These are phyloP conservation scores for Zalaria obscura DNA, from an alignment of 2,329 filamentous ascomycete species.

Conservation along the genomic window DNA sequence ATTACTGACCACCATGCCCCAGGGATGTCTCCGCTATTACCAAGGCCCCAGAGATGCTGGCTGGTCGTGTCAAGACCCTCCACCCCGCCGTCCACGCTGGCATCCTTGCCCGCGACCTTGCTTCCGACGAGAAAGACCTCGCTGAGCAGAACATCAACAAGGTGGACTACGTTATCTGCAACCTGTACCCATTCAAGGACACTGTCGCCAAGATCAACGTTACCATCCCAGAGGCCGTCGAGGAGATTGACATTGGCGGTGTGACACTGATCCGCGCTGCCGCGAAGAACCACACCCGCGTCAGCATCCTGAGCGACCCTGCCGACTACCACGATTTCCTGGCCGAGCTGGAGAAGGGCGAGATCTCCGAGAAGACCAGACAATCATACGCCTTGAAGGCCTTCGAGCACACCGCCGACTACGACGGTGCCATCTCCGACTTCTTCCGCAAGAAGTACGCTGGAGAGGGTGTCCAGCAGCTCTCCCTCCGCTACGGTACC, in stretches of 20 bases:
- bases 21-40: constrained; percentile 97
- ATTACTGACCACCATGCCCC: not conserved
- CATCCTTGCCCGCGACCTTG: constrained; percentile 87
- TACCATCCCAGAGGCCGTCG: constrained; percentile 88
- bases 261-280: constrained; percentile 93
- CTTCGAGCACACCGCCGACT: constrained; percentile 95
- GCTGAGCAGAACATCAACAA: constrained; percentile 90
- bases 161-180: constrained; percentile 91
- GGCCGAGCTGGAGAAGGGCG: constrained; percentile 72
- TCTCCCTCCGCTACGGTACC: constrained; percentile 81
- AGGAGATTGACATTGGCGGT: constrained; percentile 97
- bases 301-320: constrained; percentile 92
- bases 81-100: constrained; percentile 66
- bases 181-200: constrained; percentile 98
- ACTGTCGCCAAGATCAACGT: constrained; percentile 95
- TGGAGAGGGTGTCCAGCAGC: constrained; percentile 65
- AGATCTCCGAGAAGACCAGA: constrained; percentile 72
- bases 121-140: constrained; percentile 92
- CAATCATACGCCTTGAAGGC: constrained; percentile 91
- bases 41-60: constrained; percentile 86
- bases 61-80: constrained; percentile 84
- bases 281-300: constrained; percentile 92
- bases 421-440: constrained; percentile 84
- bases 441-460: constrained; percentile 99
- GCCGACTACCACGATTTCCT: constrained; percentile 89